Evolutionary conservation across 2,329 filamentous ascomycete species (phyloP).

Genomic region (Alternaria dauci): DNA sequence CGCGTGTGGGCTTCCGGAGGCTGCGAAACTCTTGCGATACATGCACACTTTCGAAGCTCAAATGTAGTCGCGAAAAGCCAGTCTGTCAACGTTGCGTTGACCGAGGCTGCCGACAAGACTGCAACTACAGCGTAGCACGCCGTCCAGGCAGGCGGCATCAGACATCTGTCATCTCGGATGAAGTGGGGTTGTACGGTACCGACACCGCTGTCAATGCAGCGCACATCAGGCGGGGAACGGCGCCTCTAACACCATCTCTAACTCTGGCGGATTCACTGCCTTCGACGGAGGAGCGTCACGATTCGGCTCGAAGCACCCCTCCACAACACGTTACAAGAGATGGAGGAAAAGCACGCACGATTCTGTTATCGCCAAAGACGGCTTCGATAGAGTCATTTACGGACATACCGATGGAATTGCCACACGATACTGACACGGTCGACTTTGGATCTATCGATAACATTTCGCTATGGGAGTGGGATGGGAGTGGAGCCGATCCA

Average conservation of each 20-base stretch:
- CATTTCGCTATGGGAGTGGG: conserved; percentile 1
- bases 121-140: not conserved
- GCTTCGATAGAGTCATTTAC: not conserved
- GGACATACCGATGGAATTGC: not conserved
- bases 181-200: not conserved
- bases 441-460: not conserved
- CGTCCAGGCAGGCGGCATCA: not conserved
- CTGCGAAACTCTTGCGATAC: conserved; percentile 4
- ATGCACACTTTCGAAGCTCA: conserved; percentile 1
- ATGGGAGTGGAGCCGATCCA: not conserved
- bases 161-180: conserved; percentile 1
- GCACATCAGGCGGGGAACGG: not conserved
- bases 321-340: not conserved
- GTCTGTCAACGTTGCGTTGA: conserved; percentile 2
- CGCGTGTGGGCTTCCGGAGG: not conserved
- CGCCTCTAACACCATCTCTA: not conserved
- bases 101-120: conserved; percentile 2
- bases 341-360: not conserved
- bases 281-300: not conserved
- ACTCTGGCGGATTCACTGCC: not conserved
- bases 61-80: conserved; percentile 1
- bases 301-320: not conserved
- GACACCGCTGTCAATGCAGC: not conserved
- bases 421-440: not conserved
- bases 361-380: not conserved